Percentiles rank a stretch among this genome's conserved stretches.
phyloP scores from a whole-genome alignment of 306 rosid genomes.

The Sechiopsis laciniata region DNA sequence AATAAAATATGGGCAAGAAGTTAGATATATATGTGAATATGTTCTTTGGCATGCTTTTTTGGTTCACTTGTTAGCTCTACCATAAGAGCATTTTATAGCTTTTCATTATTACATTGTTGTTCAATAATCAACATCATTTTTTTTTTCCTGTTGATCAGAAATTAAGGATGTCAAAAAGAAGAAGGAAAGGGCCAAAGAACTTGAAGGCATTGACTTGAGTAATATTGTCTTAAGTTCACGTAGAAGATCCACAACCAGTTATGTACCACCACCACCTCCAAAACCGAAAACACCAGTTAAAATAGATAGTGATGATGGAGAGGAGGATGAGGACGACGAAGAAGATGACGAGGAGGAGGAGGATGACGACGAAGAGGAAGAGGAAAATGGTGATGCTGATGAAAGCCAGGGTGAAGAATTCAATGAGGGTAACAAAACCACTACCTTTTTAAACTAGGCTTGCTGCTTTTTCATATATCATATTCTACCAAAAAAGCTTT shows the following conservation, averaged over 20 bases:
- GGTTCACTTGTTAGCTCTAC: not conserved
- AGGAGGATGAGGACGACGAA: constrained; percentile 42
- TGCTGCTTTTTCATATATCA: not conserved
- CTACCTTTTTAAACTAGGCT: not conserved
- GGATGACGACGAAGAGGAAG: constrained; percentile 30
- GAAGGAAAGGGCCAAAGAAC: constrained; percentile 87
- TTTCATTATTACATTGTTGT: not conserved
- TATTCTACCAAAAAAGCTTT: not conserved
- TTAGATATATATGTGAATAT: not conserved
- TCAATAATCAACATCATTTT: not conserved
- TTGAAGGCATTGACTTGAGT: constrained; percentile 89
- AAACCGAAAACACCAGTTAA: constrained; percentile 63
- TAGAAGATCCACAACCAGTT: constrained; percentile 64
- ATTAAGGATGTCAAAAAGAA: constrained; percentile 74
- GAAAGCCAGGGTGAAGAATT: constrained; percentile 74
- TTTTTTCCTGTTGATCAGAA: constrained; percentile 41
- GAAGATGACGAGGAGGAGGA: constrained; percentile 47
- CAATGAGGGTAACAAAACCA: constrained; percentile 44
- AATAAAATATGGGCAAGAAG: constrained; percentile 4
- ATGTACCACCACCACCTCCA: constrained; percentile 45
- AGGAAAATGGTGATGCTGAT: constrained; percentile 25
- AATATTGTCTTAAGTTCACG: constrained; percentile 86
- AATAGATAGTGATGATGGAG: constrained; percentile 47
- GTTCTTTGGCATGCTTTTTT: constrained; percentile 11
- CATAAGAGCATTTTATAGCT: not conserved